A percentile compares a stretch with the other conserved stretches of the same genome.
phyloP scores from a whole-genome alignment of 2,329 filamentous ascomycete species.

The Pseudogymnoascus sp. region DNA sequence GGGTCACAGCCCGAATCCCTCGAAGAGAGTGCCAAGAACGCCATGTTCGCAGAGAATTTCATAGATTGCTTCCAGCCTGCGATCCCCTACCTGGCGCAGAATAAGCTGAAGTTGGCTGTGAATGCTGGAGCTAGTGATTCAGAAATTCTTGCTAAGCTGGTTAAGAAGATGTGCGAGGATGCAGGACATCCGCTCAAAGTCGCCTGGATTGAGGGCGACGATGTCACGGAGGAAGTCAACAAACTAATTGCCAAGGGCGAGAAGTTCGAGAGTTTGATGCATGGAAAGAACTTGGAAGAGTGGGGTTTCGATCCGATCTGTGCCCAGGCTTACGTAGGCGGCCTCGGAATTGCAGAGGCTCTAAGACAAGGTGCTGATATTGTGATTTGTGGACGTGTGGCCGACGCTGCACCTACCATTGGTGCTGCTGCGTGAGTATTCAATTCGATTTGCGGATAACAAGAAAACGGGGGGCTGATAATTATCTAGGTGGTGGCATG shows the following conservation, averaged over 20 bases:
- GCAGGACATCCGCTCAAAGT: constrained; percentile 20
- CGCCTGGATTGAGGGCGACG: constrained; percentile 30
- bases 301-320: constrained; percentile 19
- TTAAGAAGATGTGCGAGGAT: constrained; percentile 1
- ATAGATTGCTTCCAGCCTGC: constrained; percentile 17
- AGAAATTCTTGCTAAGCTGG: constrained; percentile 31
- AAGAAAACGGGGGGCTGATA: background rate
- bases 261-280: constrained; percentile 1
- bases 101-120: constrained; percentile 42
- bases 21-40: background rate
- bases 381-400: constrained; percentile 36
- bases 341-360: constrained; percentile 31
- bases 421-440: constrained; percentile 26
- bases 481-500: constrained; percentile 30
- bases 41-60: background rate
- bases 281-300: constrained; percentile 13
- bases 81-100: constrained; percentile 37
- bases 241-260: constrained; percentile 10
- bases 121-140: constrained; percentile 49
- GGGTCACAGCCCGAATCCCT: background rate
- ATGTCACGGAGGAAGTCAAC: constrained; percentile 19
- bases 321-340: constrained; percentile 29
- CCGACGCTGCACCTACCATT: constrained; percentile 36
- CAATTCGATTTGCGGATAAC: background rate
- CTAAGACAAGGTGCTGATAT: constrained; percentile 33